Conservation (phyloP, 1,139 yeast species). For the Debaryomyces psychrophilus region DNA sequence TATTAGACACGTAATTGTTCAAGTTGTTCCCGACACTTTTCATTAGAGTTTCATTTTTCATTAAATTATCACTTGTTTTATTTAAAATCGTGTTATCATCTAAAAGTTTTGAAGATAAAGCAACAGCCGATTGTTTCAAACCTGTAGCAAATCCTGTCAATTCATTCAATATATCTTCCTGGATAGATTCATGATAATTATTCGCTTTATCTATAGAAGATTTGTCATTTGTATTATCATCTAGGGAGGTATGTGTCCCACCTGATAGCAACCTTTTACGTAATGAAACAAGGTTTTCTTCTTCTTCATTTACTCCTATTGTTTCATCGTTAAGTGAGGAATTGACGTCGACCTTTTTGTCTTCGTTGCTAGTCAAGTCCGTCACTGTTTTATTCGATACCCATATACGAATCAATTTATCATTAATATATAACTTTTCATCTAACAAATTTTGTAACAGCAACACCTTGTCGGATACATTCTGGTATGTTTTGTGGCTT, state of each 20-base stretch:
- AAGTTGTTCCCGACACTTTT: constrained; percentile 42
- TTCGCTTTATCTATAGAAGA: constrained; percentile 15
- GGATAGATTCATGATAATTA: constrained; percentile 46
- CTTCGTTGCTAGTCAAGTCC: constrained; percentile 4
- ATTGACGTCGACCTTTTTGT: constrained; percentile 6
- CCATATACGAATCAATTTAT: constrained; percentile 21
- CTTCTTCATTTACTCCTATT: constrained; percentile 15
- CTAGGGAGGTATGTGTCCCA: constrained; percentile 19
- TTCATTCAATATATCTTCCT: constrained; percentile 44
- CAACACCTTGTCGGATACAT: constrained; percentile 15
- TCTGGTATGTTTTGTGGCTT: constrained; percentile 16
- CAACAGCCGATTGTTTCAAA: constrained; percentile 41
- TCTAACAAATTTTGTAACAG: constrained; percentile 23
- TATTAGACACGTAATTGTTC: constrained; percentile 38
- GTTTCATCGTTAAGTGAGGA: background rate
- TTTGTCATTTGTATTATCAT: constrained; percentile 8
- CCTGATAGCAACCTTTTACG: constrained; percentile 33
- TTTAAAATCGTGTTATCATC: constrained; percentile 42
- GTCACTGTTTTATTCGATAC: constrained; percentile 9
- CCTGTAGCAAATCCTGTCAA: constrained; percentile 39
- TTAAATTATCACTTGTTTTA: constrained; percentile 42
- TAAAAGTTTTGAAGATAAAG: constrained; percentile 37
- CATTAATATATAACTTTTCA: constrained; percentile 27
- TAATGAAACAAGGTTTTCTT: constrained; percentile 27
- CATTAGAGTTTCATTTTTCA: constrained; percentile 41